Evolutionary conservation across 2,329 filamentous ascomycete genomes (phyloP).

Genomic region (Ophiocordyceps camponoti-floridani): DNA sequence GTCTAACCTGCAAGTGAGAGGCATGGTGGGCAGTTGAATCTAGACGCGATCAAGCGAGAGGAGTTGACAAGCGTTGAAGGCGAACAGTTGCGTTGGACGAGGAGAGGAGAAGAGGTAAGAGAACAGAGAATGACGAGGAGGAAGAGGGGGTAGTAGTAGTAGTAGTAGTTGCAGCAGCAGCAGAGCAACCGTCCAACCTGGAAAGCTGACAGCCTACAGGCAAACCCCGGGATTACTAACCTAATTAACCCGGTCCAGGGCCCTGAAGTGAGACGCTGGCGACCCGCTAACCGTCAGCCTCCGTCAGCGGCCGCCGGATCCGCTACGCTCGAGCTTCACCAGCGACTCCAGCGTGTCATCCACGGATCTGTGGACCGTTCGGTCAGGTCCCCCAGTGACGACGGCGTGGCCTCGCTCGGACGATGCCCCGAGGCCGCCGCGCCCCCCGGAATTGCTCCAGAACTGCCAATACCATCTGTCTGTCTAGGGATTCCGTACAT

Average conservation of each 20-base stretch:
- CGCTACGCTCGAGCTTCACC: neutral
- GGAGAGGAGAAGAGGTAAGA: neutral
- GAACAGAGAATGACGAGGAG: neutral
- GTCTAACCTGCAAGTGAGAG: conserved; percentile 40
- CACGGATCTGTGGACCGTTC: too few species aligned
- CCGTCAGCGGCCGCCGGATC: neutral
- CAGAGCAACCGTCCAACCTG: too few species aligned
- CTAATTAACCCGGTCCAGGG: neutral
- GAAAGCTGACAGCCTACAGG: too few species aligned
- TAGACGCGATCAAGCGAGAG: neutral
- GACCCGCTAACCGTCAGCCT: neutral
- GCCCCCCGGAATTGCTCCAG: too few species aligned
- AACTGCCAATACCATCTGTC: too few species aligned
- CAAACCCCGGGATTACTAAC: neutral
- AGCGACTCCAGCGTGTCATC: neutral
- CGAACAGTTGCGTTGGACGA: neutral
- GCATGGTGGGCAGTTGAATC: conserved; percentile 23
- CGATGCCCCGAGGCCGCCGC: too few species aligned
- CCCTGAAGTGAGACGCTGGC: neutral
- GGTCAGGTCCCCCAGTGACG: too few species aligned
- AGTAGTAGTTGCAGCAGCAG: too few species aligned
- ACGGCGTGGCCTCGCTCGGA: too few species aligned
- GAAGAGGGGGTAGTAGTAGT: neutral
- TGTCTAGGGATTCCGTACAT: too few species aligned
- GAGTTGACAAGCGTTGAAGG: neutral